Evolutionary conservation across 2,329 filamentous ascomycete species (phyloP).

Genomic region (Dryadomyces quercus-mongolicae): DNA sequence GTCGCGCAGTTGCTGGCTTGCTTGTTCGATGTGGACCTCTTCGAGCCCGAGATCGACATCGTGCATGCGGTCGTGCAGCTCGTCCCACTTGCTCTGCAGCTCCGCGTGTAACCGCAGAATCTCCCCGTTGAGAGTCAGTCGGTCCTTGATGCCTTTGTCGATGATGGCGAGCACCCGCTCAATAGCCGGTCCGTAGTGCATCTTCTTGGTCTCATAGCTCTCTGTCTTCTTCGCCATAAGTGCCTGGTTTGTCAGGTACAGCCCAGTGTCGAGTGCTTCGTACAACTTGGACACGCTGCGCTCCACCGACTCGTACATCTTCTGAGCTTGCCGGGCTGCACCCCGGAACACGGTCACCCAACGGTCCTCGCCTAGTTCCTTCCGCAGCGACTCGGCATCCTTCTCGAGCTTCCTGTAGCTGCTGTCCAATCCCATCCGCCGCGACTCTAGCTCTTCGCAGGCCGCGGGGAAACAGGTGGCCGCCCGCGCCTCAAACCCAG

Average conservation of each 20-base stretch:
- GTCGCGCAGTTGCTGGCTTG: slow-evolving; percentile 70
- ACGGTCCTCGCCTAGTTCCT: slow-evolving; percentile 86
- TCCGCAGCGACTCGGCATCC: slow-evolving; percentile 78
- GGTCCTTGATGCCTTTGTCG: slow-evolving; percentile 86
- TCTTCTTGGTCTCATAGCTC: slow-evolving; percentile 88
- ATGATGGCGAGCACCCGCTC: slow-evolving; percentile 86
- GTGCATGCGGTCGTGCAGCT: slow-evolving; percentile 62
- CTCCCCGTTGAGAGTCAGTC: slow-evolving; percentile 94
- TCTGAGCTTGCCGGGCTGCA: slow-evolving; percentile 80
- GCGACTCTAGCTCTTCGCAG: slow-evolving; percentile 74
- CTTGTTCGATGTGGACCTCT: slow-evolving; percentile 47
- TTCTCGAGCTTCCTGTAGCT: slow-evolving; percentile 79
- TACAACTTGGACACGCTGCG: slow-evolving; percentile 72
- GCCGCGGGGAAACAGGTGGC: slow-evolving; percentile 75
- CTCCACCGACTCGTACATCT: slow-evolving; percentile 94
- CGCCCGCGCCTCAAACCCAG: slow-evolving; percentile 71
- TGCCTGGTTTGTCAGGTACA: slow-evolving; percentile 60
- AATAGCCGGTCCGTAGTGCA: slow-evolving; percentile 87
- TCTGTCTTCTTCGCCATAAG: slow-evolving; percentile 73
- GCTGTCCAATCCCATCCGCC: slow-evolving; percentile 63
- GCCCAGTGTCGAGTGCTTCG: slow-evolving; percentile 63
- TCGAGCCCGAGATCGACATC: slow-evolving; percentile 67
- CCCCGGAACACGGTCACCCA: slow-evolving; percentile 95
- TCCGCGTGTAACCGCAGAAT: slow-evolving; percentile 78
- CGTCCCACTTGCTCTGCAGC: slow-evolving; percentile 70